phyloP scores from a whole-genome alignment of 2,329 filamentous ascomycete species.

The Trichoderma sp. region DNA sequence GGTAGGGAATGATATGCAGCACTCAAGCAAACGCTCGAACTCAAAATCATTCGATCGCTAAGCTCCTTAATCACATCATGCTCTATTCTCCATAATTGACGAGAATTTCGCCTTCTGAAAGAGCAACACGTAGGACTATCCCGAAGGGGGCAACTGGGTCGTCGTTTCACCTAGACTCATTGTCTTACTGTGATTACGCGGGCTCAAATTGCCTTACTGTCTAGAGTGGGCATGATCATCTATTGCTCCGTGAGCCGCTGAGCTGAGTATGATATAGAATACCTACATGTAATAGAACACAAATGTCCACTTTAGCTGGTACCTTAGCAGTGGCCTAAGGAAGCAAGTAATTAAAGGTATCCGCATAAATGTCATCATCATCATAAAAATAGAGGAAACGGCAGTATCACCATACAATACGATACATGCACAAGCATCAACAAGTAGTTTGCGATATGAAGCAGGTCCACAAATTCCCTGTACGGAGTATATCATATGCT shows the following conservation, averaged over 20 bases:
- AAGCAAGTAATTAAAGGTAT: background rate
- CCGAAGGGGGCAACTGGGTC: background rate
- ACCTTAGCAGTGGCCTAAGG: background rate
- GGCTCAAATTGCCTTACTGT: background rate
- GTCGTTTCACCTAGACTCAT: background rate
- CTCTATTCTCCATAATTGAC: background rate
- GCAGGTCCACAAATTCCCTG: slow-evolving; percentile 3
- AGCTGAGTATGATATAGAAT: background rate
- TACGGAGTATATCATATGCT: background rate
- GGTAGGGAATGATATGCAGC: background rate
- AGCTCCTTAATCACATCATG: background rate
- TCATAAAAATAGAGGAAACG: background rate
- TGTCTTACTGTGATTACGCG: background rate
- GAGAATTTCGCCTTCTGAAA: background rate
- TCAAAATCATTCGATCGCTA: background rate
- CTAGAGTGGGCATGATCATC: background rate
- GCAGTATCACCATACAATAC: background rate
- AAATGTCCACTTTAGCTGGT: background rate
- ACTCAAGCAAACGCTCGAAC: background rate
- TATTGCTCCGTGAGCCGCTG: background rate
- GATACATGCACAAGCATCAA: background rate
- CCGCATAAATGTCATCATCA: background rate
- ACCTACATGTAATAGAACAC: background rate
- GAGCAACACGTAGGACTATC: background rate
- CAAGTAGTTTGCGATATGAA: background rate